Conservation (phyloP, 768 basidiomycete genomes). For the Psilocybe cyanescens region DNA sequence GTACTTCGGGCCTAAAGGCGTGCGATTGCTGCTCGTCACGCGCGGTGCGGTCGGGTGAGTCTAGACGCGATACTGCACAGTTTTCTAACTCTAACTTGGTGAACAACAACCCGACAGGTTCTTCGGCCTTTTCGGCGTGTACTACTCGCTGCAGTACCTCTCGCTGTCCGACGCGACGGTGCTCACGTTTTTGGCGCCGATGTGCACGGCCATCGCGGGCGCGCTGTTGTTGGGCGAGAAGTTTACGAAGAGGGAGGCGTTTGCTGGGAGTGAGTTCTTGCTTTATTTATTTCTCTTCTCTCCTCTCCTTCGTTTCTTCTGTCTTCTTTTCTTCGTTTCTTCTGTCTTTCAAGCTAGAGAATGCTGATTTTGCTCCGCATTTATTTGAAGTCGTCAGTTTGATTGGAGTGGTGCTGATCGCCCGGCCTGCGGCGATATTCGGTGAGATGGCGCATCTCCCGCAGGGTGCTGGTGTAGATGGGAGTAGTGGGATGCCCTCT, state of each 20-base stretch:
- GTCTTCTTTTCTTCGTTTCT: neutral
- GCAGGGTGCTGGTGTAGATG: neutral
- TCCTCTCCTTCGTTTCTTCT: neutral
- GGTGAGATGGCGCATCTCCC: constrained; percentile 35
- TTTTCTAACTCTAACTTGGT: no score
- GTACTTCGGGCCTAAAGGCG: constrained; percentile 67
- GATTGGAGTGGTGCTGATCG: constrained; percentile 79
- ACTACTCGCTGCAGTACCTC: constrained; percentile 74
- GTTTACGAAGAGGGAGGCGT: constrained; percentile 55
- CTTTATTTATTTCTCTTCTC: no score
- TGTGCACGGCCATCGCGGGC: constrained; percentile 64
- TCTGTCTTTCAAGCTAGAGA: no score
- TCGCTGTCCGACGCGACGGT: constrained; percentile 81
- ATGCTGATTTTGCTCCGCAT: no score
- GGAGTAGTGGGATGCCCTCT: neutral
- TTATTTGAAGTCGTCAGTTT: constrained; percentile 62
- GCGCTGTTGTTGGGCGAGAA: constrained; percentile 60
- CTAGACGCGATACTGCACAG: no score
- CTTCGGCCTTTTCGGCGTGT: constrained; percentile 70
- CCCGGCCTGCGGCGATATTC: constrained; percentile 78
- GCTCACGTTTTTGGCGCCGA: constrained; percentile 75
- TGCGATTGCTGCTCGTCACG: constrained; percentile 56
- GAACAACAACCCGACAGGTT: constrained; percentile 41
- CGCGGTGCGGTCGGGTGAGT: constrained; percentile 66
- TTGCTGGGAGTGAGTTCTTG: constrained; percentile 45